Percentiles rank a stretch among this genome's conserved stretches.
These are phyloP conservation scores for Fusarium brevicatenulatum DNA, from an alignment of 2,329 filamentous ascomycete genomes.

Conservation along the genomic window DNA sequence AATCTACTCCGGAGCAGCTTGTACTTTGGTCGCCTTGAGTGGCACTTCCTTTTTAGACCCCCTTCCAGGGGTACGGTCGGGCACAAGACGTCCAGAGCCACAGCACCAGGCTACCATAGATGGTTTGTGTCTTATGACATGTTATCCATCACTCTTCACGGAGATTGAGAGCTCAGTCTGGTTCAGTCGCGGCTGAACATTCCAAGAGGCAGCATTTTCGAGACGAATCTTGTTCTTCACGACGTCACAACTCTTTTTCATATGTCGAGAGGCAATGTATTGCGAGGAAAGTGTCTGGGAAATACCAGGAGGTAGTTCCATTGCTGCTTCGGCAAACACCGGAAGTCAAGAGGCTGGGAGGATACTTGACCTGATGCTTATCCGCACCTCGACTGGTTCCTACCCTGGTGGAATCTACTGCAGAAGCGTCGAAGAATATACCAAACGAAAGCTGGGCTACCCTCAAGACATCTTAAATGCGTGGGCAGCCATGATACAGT, in stretches of 20 bases:
- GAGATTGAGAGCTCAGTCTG: background rate
- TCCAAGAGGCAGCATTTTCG: background rate
- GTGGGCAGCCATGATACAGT: background rate
- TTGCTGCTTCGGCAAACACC: background rate
- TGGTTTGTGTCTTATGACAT: background rate
- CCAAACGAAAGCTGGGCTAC: background rate
- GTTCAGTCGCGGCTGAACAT: background rate
- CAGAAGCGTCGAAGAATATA: background rate
- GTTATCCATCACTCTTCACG: background rate
- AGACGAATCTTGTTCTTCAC: background rate
- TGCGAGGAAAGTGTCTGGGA: background rate
- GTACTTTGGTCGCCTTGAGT: background rate
- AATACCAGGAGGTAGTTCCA: background rate
- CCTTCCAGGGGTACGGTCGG: rapidly evolving
- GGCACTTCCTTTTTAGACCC: background rate
- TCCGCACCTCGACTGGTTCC: background rate
- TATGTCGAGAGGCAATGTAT: background rate
- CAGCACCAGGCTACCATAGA: background rate
- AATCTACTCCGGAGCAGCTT: background rate
- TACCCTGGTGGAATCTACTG: background rate
- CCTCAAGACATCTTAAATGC: background rate
- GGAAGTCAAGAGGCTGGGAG: background rate
- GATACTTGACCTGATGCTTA: background rate
- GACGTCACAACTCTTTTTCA: background rate
- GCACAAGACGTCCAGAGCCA: background rate